Evolutionary conservation across 1,284 basidiomycete genomes (phyloP).

Genomic region (Takashimella koratensis): DNA sequence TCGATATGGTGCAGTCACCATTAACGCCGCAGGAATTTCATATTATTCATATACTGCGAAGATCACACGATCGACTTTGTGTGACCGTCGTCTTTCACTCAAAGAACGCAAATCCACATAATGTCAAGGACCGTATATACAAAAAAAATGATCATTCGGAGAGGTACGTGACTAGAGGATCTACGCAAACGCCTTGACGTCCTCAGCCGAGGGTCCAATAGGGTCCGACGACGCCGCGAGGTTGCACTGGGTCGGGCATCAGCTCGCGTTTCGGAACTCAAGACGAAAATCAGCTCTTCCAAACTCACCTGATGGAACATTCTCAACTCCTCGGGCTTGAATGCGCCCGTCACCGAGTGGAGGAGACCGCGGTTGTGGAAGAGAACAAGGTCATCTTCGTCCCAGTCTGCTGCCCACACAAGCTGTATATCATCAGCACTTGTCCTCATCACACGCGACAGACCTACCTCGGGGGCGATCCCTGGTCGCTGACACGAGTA

Average conservation of each 20-base stretch:
- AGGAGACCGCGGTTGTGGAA: slow-evolving; percentile 72
- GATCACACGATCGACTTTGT: too few relatives aligned
- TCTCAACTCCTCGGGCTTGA: slow-evolving; percentile 63
- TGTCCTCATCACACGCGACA: not conserved
- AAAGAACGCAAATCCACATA: too few relatives aligned
- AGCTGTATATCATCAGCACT: slow-evolving; percentile 13
- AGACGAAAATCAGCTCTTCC: not conserved
- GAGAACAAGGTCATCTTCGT: slow-evolving; percentile 62
- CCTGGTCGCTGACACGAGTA: slow-evolving; percentile 77
- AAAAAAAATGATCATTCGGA: too few relatives aligned
- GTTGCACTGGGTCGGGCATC: slow-evolving; percentile 56
- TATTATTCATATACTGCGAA: too few relatives aligned
- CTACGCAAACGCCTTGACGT: slow-evolving; percentile 61
- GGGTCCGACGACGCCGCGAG: slow-evolving; percentile 71
- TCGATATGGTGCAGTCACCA: too few relatives aligned
- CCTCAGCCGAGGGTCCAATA: slow-evolving; percentile 60
- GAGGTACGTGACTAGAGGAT: too few relatives aligned
- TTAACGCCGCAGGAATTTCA: too few relatives aligned
- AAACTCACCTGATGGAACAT: slow-evolving; percentile 64
- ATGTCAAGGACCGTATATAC: too few relatives aligned
- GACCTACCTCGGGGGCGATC: slow-evolving; percentile 59
- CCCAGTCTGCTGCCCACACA: slow-evolving; percentile 57
- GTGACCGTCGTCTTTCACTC: too few relatives aligned
- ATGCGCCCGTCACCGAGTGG: slow-evolving; percentile 73
- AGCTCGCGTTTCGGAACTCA: slow-evolving; percentile 6